Percentiles rank a stretch among this genome's conserved stretches.
These are phyloP conservation scores for Termitomyces sp. DNA, from an alignment of 768 basidiomycete genomes.

Conservation along the genomic window DNA sequence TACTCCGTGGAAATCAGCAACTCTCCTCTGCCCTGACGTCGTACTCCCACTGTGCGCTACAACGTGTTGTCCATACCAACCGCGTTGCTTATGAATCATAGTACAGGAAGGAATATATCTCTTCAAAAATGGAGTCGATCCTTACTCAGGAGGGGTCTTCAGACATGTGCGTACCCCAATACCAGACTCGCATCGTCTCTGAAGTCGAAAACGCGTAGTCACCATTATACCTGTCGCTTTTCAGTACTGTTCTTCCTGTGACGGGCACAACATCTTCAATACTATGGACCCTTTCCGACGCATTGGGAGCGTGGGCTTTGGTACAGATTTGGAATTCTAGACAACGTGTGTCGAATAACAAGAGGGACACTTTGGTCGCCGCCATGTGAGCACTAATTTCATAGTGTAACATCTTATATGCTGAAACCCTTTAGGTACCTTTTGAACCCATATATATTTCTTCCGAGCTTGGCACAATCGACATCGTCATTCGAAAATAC, in stretches of 20 bases:
- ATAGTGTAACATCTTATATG: background rate
- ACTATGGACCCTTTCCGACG: conserved; percentile 71
- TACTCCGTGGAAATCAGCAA: conserved; percentile 68
- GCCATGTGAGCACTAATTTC: conserved; percentile 49
- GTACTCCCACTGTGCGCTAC: conserved; percentile 66
- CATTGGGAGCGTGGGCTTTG: conserved; percentile 64
- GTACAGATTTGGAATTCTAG: conserved; percentile 66
- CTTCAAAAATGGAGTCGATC: conserved; percentile 71
- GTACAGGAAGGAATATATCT: conserved; percentile 91
- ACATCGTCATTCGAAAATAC: conserved; percentile 83
- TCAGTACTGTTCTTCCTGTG: conserved; percentile 65
- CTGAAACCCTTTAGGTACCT: conserved; percentile 56
- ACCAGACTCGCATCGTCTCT: background rate
- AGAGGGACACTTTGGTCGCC: conserved; percentile 60
- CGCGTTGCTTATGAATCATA: conserved; percentile 25
- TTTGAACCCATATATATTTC: conserved; percentile 83
- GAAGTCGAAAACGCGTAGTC: conserved; percentile 45
- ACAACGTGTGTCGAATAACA: conserved; percentile 42
- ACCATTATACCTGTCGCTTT: conserved; percentile 72
- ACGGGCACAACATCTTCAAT: conserved; percentile 45
- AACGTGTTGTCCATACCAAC: background rate
- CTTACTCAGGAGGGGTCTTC: conserved; percentile 84
- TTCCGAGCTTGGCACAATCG: conserved; percentile 78
- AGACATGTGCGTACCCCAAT: conserved; percentile 63
- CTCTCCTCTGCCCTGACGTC: conserved; percentile 81